These are phyloP conservation scores for Flammula alnicola DNA, from an alignment of 1,284 basidiomycete species.

Conservation along the genomic window DNA sequence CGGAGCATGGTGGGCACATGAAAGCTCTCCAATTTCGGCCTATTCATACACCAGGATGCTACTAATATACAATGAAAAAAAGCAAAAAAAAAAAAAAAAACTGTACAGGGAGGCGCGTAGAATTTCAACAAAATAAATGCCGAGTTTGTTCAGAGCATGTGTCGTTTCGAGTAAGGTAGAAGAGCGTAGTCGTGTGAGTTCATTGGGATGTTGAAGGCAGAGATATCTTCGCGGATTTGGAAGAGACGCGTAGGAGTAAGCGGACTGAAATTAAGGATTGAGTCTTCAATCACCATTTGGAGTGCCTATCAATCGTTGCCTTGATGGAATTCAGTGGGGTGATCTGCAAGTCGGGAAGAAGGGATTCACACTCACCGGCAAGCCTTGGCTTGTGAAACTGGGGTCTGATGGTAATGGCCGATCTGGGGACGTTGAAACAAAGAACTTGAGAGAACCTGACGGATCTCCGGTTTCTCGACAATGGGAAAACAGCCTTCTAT, in stretches of 20 bases:
- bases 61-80: constrained; percentile 19
- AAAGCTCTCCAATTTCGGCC: too few species aligned
- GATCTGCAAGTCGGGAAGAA: constrained; percentile 11
- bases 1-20: constrained; percentile 7
- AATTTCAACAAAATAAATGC: too few species aligned
- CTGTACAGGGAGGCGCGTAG: too few species aligned
- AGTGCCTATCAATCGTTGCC: constrained; percentile 23
- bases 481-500: constrained; percentile 62
- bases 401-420: constrained; percentile 31
- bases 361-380: constrained; percentile 19
- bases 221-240: constrained; percentile 14
- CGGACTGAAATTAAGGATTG: constrained; percentile 3
- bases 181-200: constrained; percentile 7
- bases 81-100: too few species aligned
- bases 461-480: constrained; percentile 68
- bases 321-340: constrained; percentile 19
- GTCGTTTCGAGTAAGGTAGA: constrained; percentile 1
- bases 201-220: constrained; percentile 6
- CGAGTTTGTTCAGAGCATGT: neutral
- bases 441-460: constrained; percentile 71
- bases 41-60: constrained; percentile 11
- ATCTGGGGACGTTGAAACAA: constrained; percentile 56
- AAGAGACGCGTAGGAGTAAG: constrained; percentile 1
- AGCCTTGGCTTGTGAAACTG: constrained; percentile 17
- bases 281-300: constrained; percentile 17